Conservation (phyloP, 768 basidiomycete genomes). For the Leccinum disarticulatum region DNA sequence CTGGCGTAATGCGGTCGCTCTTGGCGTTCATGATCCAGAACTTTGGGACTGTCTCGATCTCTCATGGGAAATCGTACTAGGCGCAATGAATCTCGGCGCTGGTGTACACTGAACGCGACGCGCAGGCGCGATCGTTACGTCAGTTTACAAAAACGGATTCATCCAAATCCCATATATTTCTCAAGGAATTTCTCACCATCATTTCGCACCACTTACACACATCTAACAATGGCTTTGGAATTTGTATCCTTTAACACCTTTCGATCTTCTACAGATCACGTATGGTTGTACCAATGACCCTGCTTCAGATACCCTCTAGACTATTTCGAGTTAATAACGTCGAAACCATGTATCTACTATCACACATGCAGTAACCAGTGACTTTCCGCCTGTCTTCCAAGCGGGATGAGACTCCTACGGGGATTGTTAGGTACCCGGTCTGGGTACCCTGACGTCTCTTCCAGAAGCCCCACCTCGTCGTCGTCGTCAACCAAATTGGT, state of each 20-base stretch:
- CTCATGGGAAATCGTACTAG: conserved; percentile 67
- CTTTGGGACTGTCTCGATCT: conserved; percentile 69
- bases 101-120: conserved; percentile 33
- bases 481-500: conserved; percentile 2
- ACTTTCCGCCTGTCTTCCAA: not conserved
- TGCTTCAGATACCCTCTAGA: conserved; percentile 30
- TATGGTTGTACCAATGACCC: conserved; percentile 24
- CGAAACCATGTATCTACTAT: conserved; percentile 32
- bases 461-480: not conserved
- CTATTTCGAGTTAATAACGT: conserved; percentile 30
- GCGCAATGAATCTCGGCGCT: conserved; percentile 54
- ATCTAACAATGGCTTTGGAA: conserved; percentile 21
- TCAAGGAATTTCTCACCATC: conserved; percentile 25
- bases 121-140: conserved; percentile 21
- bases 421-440: conserved; percentile 2
- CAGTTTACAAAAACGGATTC: conserved; percentile 21
- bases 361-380: conserved; percentile 13
- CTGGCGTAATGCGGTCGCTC: conserved; percentile 68
- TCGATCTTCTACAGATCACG: conserved; percentile 13
- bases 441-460: not conserved
- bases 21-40: conserved; percentile 65
- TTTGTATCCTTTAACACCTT: conserved; percentile 29
- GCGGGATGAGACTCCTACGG: not conserved
- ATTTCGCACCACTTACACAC: conserved; percentile 23
- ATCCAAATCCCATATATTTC: conserved; percentile 12